Evolutionary conservation across 805 yeast species (phyloP).

Genomic region (Schwanniomyces sp.): DNA sequence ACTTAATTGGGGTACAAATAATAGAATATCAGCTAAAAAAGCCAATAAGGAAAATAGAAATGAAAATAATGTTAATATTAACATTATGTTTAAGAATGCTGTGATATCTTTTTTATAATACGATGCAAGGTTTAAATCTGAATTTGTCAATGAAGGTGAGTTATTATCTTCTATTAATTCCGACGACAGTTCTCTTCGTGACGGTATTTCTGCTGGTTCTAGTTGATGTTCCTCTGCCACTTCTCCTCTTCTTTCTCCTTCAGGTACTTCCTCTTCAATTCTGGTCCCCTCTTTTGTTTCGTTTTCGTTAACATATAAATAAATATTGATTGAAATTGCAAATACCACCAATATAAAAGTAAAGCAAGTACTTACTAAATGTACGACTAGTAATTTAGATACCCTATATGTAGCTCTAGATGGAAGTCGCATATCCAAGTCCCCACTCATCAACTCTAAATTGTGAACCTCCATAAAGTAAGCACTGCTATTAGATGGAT

Average conservation of each 20-base stretch:
- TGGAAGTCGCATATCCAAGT: conserved; percentile 35
- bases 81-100: conserved; percentile 46
- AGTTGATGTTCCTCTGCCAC: too few species aligned
- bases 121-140: not conserved
- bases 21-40: conserved; percentile 75
- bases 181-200: not conserved
- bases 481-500: conserved; percentile 22
- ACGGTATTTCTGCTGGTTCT: not conserved
- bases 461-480: conserved; percentile 9
- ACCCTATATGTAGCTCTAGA: conserved; percentile 38
- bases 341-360: conserved; percentile 16
- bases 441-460: conserved; percentile 2
- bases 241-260: not conserved
- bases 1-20: conserved; percentile 72
- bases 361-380: conserved; percentile 38
- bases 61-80: conserved; percentile 63
- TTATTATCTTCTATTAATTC: too few species aligned
- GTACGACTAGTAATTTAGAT: conserved; percentile 42
- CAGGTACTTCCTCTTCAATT: conserved; percentile 2
- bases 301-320: not conserved
- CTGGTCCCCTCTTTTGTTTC: not conserved
- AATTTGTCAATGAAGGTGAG: not conserved
- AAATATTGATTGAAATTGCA: conserved; percentile 4
- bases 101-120: not conserved
- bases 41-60: conserved; percentile 71